These are phyloP conservation scores for Phaeodactylum tricornutum DNA, from an alignment of 108 stramenopile genomes.

Conservation along the genomic window DNA sequence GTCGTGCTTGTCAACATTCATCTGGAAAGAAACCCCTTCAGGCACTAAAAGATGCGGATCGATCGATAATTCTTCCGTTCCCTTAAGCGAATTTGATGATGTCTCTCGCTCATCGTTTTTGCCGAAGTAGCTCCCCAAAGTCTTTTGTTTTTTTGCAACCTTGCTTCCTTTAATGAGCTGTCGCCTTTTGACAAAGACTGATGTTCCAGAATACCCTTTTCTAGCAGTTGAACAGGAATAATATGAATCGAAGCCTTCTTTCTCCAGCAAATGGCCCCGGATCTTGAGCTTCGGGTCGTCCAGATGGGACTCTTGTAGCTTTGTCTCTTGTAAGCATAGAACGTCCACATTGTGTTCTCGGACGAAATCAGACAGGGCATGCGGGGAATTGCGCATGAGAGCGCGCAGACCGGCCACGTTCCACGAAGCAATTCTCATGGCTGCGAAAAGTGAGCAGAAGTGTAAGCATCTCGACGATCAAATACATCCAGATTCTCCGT, in stretches of 20 bases:
- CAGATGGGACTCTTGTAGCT: conserved; percentile 79
- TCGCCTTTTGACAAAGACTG: conserved; percentile 75
- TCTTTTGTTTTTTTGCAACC: conserved; percentile 54
- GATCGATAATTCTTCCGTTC: conserved; percentile 9
- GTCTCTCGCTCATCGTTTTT: conserved; percentile 5
- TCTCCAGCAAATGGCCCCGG: conserved; percentile 40
- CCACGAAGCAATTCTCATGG: conserved; percentile 81
- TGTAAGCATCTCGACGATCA: neutral
- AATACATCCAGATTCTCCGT: neutral
- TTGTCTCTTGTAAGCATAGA: conserved; percentile 87
- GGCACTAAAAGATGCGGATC: conserved; percentile 38
- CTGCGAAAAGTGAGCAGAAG: conserved; percentile 7
- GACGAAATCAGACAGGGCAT: conserved; percentile 46
- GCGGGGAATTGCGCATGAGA: conserved; percentile 55
- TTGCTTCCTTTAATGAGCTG: conserved; percentile 9
- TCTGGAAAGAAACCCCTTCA: conserved; percentile 23
- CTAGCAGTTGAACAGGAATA: conserved; percentile 83
- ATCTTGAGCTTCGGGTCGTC: conserved; percentile 69
- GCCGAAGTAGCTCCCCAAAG: conserved; percentile 67
- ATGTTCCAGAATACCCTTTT: conserved; percentile 96
- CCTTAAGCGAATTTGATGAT: neutral
- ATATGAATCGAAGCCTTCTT: conserved; percentile 76
- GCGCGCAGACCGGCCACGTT: conserved; percentile 89
- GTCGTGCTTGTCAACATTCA: conserved; percentile 70
- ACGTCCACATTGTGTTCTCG: conserved; percentile 61